Evolutionary conservation across 2,329 filamentous ascomycete species (phyloP).

Genomic region (Scedosporium dehoogii): DNA sequence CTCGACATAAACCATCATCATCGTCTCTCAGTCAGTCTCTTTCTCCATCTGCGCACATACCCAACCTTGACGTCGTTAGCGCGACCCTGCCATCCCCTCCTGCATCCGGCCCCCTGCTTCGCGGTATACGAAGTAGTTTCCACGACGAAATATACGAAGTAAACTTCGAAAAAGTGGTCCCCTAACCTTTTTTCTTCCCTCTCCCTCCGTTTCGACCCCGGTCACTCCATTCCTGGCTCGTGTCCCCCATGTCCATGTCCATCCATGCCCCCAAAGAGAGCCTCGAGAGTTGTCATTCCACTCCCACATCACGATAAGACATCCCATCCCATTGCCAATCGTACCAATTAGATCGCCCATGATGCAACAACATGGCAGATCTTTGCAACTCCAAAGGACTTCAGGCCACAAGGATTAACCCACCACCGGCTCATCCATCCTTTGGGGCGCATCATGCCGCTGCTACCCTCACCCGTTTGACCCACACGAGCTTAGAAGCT

Average conservation of each 20-base stretch:
- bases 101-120: too few species aligned
- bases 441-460: neutral
- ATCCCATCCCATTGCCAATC: neutral
- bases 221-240: neutral
- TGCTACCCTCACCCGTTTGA: neutral
- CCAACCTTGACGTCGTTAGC: too few species aligned
- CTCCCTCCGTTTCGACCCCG: neutral
- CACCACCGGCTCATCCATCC: neutral
- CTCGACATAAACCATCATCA: too few species aligned
- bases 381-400: neutral
- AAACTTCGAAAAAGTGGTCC: too few species aligned
- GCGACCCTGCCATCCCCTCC: too few species aligned
- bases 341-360: neutral
- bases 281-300: neutral
- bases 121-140: too few species aligned
- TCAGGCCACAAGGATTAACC: neutral
- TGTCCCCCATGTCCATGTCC: neutral
- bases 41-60: too few species aligned
- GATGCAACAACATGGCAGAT: neutral
- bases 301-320: neutral
- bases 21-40: too few species aligned
- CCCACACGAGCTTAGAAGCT: neutral
- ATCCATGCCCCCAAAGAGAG: neutral
- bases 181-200: neutral
- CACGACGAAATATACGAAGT: too few species aligned